Base-by-base conservation (phyloP, 1,139 yeast genomes). In the Groenewaldozyma auringiensis region DNA sequence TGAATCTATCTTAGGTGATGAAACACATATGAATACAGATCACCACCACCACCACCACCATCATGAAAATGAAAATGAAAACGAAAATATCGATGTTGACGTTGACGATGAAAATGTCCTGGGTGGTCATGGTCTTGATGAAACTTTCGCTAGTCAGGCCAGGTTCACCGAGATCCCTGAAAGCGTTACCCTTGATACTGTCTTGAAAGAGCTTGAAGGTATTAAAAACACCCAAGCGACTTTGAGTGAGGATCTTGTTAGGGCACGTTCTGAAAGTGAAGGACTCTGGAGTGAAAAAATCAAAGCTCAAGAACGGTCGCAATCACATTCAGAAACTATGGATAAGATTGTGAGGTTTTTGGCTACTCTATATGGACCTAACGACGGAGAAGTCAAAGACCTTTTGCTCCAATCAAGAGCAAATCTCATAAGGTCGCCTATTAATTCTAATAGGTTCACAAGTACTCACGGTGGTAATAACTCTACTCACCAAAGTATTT, bases 251-350 rank as follows among this genome's bases (percentile, higher is more conserved):
- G 97, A 92, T 59, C 70, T 92, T 48, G 70, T 82, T 54, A 72
- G 96, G 49, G 79, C 94, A 35, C 75, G 89, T 51, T 82, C 81
- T 53, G 98, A 94, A 60, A 92, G 92, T 64, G 89, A 87, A 60
- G 68, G 86, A 55, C 68, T 92, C 44, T 94, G 98, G 97, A 81
- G 81, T 50, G 98, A 92, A 61, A 83, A 87, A 59, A 80, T 74
- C 58, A 69, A 81, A 47, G 83, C 94, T 3, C 72, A 96, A 47
- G 96, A 92, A 61, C 77, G 94, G 51, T 85, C 88, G 61, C 79
- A 82, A 54, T 74, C 82, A 37, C 98, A 92, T 61, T 81, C 89
- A 31, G 89, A 85, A 53, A 87, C 96, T 21, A 71, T 92, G 51
- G 95, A 89, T 55, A 83, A 85, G 57, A 92, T 92, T 41, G 68